These are phyloP conservation scores for Aureobasidium sp. DNA, from an alignment of 2,329 filamentous ascomycete species.

Conservation along the genomic window DNA sequence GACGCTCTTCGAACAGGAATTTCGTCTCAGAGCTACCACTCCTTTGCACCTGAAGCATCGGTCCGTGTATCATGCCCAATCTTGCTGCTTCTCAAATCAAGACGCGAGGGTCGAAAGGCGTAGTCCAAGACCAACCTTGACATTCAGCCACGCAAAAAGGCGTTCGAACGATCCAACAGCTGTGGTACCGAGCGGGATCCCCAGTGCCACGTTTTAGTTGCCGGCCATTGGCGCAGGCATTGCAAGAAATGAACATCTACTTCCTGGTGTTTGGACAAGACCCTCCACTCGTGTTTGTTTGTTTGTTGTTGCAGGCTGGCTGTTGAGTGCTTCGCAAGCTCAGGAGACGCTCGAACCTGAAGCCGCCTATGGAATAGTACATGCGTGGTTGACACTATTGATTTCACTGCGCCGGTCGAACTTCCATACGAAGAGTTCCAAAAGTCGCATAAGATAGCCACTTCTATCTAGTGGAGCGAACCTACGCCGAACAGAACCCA, in stretches of 20 bases:
- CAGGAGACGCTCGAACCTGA: neutral
- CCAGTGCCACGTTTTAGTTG: slow-evolving; percentile 11
- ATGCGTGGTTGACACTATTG: neutral
- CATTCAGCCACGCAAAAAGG: slow-evolving; percentile 1
- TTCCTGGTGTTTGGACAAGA: neutral
- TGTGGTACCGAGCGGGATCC: slow-evolving; percentile 9
- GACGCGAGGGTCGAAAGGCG: neutral
- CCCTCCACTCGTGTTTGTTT: neutral
- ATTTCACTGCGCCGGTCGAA: neutral
- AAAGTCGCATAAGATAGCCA: neutral
- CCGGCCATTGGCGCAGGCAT: slow-evolving; percentile 1
- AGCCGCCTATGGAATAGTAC: neutral
- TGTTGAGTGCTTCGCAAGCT: too few relatives aligned
- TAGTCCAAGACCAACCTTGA: neutral
- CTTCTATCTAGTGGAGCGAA: neutral
- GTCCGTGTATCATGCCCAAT: neutral
- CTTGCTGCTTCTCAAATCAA: neutral
- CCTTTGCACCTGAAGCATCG: neutral
- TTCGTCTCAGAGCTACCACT: neutral
- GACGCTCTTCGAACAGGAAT: neutral
- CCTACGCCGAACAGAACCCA: neutral
- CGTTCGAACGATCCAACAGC: slow-evolving; percentile 8
- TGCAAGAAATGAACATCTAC: neutral
- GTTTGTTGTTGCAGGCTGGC: neutral
- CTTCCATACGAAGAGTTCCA: neutral